Evolutionary conservation across 345 rosid species (phyloP).

Genomic region (Moricandia arvensis): DNA sequence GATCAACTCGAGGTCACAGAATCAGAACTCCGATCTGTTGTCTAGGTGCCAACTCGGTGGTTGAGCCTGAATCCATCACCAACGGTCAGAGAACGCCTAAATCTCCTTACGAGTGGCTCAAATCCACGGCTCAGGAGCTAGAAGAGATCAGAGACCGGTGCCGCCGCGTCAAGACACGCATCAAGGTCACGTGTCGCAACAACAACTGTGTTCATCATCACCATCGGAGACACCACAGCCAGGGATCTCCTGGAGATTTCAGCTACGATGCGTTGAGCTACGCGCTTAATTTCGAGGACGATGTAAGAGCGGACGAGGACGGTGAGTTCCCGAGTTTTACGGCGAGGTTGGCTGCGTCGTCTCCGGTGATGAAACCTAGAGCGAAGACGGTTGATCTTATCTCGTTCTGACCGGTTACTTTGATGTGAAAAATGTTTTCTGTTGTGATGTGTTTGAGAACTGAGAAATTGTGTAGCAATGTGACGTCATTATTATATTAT

Average conservation of each 20-base stretch:
- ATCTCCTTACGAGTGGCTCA: conserved; percentile 49
- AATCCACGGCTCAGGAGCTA: conserved; percentile 44
- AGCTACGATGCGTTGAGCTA: conserved; percentile 68
- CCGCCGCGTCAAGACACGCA: conserved; percentile 39
- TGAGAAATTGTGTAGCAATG: background rate
- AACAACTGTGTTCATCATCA: conserved; percentile 22
- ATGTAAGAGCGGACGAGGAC: conserved; percentile 41
- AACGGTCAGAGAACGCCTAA: conserved; percentile 34
- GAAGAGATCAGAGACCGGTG: no score
- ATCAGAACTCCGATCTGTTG: conserved; percentile 48
- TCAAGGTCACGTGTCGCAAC: conserved; percentile 33
- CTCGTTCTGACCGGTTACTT: conserved; percentile 20
- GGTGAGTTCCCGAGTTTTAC: conserved; percentile 39
- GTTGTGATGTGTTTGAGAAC: background rate
- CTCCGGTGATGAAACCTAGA: conserved; percentile 37
- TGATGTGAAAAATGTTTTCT: conserved; percentile 6
- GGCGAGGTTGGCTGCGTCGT: conserved; percentile 56
- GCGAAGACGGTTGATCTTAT: conserved; percentile 35
- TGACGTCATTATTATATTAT: conserved; percentile 27
- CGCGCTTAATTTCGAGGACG: conserved; percentile 67
- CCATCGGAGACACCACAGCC: conserved; percentile 26
- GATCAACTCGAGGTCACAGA: conserved; percentile 17
- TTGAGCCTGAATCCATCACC: conserved; percentile 18
- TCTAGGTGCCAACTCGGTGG: conserved; percentile 37
- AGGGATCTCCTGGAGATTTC: conserved; percentile 47